phyloP scores from a whole-genome alignment of 129 eudicot species.

The Dittrichia graveolens region DNA sequence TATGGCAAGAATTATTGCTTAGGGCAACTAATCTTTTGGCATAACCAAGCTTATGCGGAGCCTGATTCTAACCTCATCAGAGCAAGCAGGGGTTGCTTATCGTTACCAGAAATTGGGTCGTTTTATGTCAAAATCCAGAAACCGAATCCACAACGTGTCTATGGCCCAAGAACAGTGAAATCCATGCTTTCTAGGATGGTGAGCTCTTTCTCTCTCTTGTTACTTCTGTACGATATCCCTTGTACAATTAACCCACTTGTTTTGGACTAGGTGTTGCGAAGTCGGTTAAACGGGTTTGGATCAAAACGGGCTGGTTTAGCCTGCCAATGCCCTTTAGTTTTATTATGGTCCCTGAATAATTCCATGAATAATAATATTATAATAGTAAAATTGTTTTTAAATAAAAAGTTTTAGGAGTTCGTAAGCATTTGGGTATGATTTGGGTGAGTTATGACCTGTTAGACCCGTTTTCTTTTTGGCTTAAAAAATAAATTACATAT shows the following conservation, averaged over 20 bases:
- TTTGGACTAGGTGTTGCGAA: not conserved
- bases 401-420: not conserved
- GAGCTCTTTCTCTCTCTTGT: slow-evolving; percentile 21
- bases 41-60: slow-evolving; percentile 79
- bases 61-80: slow-evolving; percentile 73
- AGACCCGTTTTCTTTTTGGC: too few relatives aligned
- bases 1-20: slow-evolving; percentile 84
- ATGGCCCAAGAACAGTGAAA: slow-evolving; percentile 86
- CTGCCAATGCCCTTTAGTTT: not conserved
- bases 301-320: not conserved
- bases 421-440: not conserved
- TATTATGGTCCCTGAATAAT: not conserved
- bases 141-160: slow-evolving; percentile 77
- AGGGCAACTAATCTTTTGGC: slow-evolving; percentile 96
- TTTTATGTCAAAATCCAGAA: slow-evolving; percentile 83
- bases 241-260: not conserved
- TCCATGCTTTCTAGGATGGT: slow-evolving; percentile 90
- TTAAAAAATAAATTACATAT: too few relatives aligned
- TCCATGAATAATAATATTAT: not conserved
- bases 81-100: slow-evolving; percentile 86
- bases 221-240: not conserved
- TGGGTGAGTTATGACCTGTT: not conserved
- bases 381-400: not conserved
- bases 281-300: not conserved
- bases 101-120: slow-evolving; percentile 86